Percentiles rank a stretch among this genome's conserved stretches.
These are phyloP conservation scores for Cyclotella sp. DNA, from an alignment of 108 stramenopile species.

Conservation along the genomic window DNA sequence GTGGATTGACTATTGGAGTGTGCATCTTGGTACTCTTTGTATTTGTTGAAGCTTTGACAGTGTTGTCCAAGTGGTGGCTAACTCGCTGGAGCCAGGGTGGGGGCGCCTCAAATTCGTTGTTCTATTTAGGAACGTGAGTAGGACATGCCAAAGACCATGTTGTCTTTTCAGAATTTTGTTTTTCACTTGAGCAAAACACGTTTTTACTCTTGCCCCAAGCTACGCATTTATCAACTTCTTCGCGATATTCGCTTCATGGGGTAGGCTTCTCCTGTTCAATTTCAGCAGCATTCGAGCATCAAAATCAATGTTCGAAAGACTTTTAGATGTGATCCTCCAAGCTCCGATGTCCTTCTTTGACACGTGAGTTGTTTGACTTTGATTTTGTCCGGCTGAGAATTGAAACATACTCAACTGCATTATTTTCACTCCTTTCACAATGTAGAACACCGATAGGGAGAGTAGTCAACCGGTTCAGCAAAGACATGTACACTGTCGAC, in stretches of 20 bases:
- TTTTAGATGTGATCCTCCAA: conserved; percentile 66
- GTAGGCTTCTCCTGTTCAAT: conserved; percentile 57
- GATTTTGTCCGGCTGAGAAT: too few species aligned
- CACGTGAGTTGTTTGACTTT: conserved; percentile 30
- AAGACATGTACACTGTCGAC: conserved; percentile 96
- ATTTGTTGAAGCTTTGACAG: conserved; percentile 51
- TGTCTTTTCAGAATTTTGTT: background rate
- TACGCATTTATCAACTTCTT: conserved; percentile 76
- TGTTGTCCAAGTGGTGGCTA: conserved; percentile 81
- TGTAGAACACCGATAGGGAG: conserved; percentile 63
- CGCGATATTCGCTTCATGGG: conserved; percentile 60
- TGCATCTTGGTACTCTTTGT: conserved; percentile 62
- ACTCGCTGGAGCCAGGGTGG: conserved; percentile 62
- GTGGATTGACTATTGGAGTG: conserved; percentile 66
- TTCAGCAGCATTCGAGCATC: conserved; percentile 64
- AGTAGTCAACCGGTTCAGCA: conserved; percentile 79
- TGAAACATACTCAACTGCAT: conserved; percentile 1
- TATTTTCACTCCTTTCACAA: background rate
- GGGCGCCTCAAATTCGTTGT: conserved; percentile 18
- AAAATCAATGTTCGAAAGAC: conserved; percentile 51
- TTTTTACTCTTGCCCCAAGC: background rate
- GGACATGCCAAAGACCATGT: background rate
- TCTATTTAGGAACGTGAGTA: conserved; percentile 32
- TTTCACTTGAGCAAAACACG: conserved; percentile 23
- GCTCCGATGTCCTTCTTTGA: conserved; percentile 94